Percentiles rank a stretch among this genome's conserved stretches.
These are phyloP conservation scores for Fusarium abutilonis DNA, from an alignment of 2,329 filamentous ascomycete genomes.

Conservation along the genomic window DNA sequence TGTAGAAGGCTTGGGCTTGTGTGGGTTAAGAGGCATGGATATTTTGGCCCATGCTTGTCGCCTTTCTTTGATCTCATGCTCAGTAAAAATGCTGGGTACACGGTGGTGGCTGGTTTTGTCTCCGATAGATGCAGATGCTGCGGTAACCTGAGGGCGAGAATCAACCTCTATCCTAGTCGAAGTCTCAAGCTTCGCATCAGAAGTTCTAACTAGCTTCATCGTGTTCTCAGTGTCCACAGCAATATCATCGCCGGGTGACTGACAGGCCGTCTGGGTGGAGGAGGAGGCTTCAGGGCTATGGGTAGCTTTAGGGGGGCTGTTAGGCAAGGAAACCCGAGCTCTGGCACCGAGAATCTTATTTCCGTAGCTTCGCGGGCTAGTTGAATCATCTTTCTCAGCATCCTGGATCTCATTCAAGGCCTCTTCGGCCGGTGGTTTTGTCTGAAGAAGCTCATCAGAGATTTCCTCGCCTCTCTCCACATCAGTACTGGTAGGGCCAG, in stretches of 20 bases:
- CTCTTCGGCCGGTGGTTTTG: constrained; percentile 48
- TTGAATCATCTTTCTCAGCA: background rate
- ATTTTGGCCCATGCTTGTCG: constrained; percentile 50
- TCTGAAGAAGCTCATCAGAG: constrained; percentile 33
- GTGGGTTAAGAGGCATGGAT: constrained; percentile 47
- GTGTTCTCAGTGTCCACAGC: background rate
- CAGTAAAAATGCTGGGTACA: constrained; percentile 43
- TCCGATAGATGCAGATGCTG: background rate
- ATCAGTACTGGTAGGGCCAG: background rate
- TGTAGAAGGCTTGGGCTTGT: constrained; percentile 22
- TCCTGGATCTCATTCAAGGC: constrained; percentile 23
- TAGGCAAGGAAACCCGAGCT: constrained; percentile 41
- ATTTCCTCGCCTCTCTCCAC: background rate
- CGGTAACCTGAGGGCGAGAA: background rate
- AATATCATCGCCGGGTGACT: background rate
- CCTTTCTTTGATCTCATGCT: constrained; percentile 47
- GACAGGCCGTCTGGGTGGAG: background rate
- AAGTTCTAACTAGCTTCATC: background rate
- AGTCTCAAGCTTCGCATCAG: background rate
- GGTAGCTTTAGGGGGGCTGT: constrained; percentile 14
- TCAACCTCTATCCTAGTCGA: background rate
- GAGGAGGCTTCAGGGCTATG: background rate
- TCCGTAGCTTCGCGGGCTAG: constrained; percentile 17
- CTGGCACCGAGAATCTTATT: constrained; percentile 14
- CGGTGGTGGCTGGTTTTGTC: constrained; percentile 15